Conservation (phyloP, 306 rosid genomes). For the Casuarina cunninghamiana region DNA sequence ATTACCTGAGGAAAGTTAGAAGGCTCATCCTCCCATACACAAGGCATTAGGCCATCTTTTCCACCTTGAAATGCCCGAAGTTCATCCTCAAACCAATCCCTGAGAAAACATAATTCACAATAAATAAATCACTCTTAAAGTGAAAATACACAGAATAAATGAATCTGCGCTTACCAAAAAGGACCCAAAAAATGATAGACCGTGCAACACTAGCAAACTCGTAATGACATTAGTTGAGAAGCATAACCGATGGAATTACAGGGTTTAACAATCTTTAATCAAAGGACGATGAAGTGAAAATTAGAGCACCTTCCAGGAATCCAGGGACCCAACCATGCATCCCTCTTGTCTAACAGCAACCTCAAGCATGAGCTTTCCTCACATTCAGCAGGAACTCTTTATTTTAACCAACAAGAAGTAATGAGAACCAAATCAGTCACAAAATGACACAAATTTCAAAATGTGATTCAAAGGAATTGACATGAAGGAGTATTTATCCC, state of each 20-base stretch:
- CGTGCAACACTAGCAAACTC: not conserved
- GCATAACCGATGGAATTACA: not conserved
- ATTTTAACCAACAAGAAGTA: constrained; percentile 29
- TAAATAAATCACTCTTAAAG: constrained; percentile 16
- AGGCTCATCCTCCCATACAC: constrained; percentile 86
- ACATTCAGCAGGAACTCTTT: constrained; percentile 75
- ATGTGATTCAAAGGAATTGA: not conserved
- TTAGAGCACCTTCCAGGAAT: constrained; percentile 87
- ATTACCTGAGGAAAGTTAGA: constrained; percentile 91
- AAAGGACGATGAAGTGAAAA: constrained; percentile 21
- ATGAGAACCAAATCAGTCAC: constrained; percentile 34
- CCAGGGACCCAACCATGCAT: constrained; percentile 99
- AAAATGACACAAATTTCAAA: constrained; percentile 11
- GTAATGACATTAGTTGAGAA: constrained; percentile 8
- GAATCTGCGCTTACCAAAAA: constrained; percentile 9
- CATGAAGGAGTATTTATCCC: not conserved
- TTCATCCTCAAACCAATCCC: constrained; percentile 99
- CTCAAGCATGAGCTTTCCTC: constrained; percentile 97
- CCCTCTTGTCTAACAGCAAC: constrained; percentile 89
- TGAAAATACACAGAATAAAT: not conserved
- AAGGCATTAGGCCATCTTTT: constrained; percentile 84
- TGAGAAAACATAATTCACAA: constrained; percentile 32
- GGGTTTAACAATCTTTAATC: not conserved
- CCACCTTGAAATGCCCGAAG: constrained; percentile 98
- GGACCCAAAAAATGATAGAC: not conserved